phyloP scores from a whole-genome alignment of 176 grass and related monocot species.

The sorghum (Sorghum bicolor) region Sorghum_bicolor_NCBIv3 NC_012879.2:58911501-58912000 shows the following conservation, averaged over 20 bases:
- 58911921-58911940: no score
- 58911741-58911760: conserved; percentile 34
- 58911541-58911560: conserved; percentile 20
- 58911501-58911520: neutral
- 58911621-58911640: neutral
- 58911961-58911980: no score
- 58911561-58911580: neutral
- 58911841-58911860: neutral
- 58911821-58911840: neutral
- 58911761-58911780: neutral
- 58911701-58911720: neutral
- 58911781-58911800: neutral
- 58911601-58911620: neutral
- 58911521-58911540: conserved; percentile 18
- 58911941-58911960: no score
- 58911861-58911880: no score
- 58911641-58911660: neutral
- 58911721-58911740: neutral
- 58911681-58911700: conserved; percentile 28
- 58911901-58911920: no score
- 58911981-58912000: no score
- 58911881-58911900: no score
- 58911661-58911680: conserved; percentile 29
- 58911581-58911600: neutral
- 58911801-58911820: neutral